phyloP scores from a whole-genome alignment of 2,329 filamentous ascomycete genomes.

The Colletotrichum agaves region DNA sequence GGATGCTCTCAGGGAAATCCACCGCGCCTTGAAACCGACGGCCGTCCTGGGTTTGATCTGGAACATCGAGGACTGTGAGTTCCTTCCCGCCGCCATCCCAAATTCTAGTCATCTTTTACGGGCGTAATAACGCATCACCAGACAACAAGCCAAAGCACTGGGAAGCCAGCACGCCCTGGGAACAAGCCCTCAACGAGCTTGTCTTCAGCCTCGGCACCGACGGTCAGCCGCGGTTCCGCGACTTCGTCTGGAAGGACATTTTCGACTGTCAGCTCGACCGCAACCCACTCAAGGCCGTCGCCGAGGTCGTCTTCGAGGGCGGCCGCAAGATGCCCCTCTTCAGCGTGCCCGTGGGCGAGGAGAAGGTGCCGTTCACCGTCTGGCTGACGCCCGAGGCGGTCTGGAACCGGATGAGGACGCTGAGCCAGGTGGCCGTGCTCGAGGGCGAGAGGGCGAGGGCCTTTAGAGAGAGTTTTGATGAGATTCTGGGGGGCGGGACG shows the following conservation, averaged over 20 bases:
- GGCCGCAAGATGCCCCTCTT: constrained; percentile 59
- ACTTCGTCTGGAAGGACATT: constrained; percentile 70
- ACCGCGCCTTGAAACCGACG: constrained; percentile 70
- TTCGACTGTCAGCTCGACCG: constrained; percentile 69
- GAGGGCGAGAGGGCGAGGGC: constrained; percentile 59
- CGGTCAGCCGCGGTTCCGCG: constrained; percentile 71
- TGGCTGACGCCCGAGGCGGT: constrained; percentile 68
- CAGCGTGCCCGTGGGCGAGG: constrained; percentile 69
- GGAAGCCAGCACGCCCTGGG: constrained; percentile 68
- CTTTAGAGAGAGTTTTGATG: constrained; percentile 62
- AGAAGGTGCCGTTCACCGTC: constrained; percentile 65
- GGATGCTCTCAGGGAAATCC: constrained; percentile 72
- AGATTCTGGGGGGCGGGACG: constrained; percentile 62
- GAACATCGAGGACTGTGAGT: constrained; percentile 78
- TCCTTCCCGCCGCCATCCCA: background rate
- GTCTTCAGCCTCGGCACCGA: constrained; percentile 64
- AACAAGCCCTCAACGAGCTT: constrained; percentile 69
- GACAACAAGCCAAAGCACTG: constrained; percentile 72
- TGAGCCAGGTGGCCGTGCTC: constrained; percentile 75
- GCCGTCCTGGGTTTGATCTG: constrained; percentile 75
- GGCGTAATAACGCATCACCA: constrained; percentile 43
- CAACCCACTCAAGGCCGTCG: constrained; percentile 63
- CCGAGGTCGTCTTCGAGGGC: constrained; percentile 48
- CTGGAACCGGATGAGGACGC: constrained; percentile 72
- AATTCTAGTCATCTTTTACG: too few species aligned